Conservation (phyloP, 768 basidiomycete genomes). For the Rhodotorula diobovata region DNA sequence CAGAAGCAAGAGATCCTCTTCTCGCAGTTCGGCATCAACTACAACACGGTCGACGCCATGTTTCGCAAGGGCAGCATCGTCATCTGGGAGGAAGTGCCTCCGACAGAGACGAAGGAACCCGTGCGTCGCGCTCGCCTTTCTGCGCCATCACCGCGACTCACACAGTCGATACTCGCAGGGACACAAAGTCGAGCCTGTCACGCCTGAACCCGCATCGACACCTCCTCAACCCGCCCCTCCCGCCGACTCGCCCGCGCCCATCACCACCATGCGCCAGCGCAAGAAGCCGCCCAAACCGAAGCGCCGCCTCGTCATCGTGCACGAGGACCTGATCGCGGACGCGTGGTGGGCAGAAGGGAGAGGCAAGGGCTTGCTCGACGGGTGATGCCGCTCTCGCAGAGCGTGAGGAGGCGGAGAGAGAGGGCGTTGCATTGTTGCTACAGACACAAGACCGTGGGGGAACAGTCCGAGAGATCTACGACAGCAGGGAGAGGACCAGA, state of each 20-base stretch:
- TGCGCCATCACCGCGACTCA: too few species aligned
- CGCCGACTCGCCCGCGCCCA: background rate
- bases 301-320: conserved; percentile 29
- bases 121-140: background rate
- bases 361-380: conserved; percentile 22
- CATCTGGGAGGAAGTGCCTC: conserved; percentile 52
- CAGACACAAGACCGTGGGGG: background rate
- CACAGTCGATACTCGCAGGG: too few species aligned
- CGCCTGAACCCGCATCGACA: background rate
- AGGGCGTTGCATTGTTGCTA: background rate
- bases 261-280: conserved; percentile 7
- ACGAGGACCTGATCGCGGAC: conserved; percentile 43
- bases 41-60: conserved; percentile 66
- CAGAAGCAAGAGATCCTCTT: conserved; percentile 90
- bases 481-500: background rate
- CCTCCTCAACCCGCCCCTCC: too few species aligned
- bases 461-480: background rate
- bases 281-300: conserved; percentile 16
- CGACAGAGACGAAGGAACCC: too few species aligned
- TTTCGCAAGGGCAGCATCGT: conserved; percentile 82
- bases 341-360: conserved; percentile 38
- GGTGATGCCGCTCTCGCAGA: background rate
- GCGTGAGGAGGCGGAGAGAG: background rate
- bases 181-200: too few species aligned
- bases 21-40: conserved; percentile 76